These are phyloP conservation scores for Cutaneotrichosporon sp. DNA, from an alignment of 1,284 basidiomycete species.

Conservation along the genomic window DNA sequence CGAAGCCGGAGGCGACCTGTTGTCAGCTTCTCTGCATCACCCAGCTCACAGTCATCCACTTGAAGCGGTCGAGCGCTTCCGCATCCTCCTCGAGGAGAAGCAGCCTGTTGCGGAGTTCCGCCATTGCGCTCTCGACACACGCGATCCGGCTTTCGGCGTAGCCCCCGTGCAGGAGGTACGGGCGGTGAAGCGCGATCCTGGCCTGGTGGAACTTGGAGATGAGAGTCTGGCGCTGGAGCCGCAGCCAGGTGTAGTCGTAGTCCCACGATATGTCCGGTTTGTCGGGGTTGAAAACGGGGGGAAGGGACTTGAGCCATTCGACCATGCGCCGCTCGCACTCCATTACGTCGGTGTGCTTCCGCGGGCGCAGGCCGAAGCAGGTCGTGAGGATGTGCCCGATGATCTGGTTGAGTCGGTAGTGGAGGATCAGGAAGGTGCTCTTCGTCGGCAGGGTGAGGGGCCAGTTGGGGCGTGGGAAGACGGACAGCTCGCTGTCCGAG, in stretches of 20 bases:
- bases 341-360: slow-evolving; percentile 26
- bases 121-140: slow-evolving; percentile 21
- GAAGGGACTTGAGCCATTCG: slow-evolving; percentile 22
- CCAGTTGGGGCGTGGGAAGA: slow-evolving; percentile 10
- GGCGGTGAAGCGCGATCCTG: slow-evolving; percentile 31
- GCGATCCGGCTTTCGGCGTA: slow-evolving; percentile 21
- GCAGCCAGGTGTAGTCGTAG: slow-evolving; percentile 21
- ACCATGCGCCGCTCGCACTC: slow-evolving; percentile 26
- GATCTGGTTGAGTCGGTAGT: slow-evolving; percentile 27
- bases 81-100: slow-evolving; percentile 14
- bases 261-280: slow-evolving; percentile 25
- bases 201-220: slow-evolving; percentile 32
- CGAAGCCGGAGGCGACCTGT: slow-evolving; percentile 31
- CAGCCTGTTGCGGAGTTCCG: slow-evolving; percentile 27
- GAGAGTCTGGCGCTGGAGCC: slow-evolving; percentile 29
- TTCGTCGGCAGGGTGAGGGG: slow-evolving; percentile 25
- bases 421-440: slow-evolving; percentile 33
- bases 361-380: slow-evolving; percentile 29
- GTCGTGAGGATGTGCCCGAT: slow-evolving; percentile 26
- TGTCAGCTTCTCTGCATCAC: background rate
- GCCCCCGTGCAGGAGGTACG: slow-evolving; percentile 25
- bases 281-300: slow-evolving; percentile 29
- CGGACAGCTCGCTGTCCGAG: slow-evolving; percentile 23
- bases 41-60: slow-evolving; percentile 32
- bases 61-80: slow-evolving; percentile 33